A percentile compares a stretch with the other conserved stretches of the same genome.
Evolutionary conservation across 169 alveolate species (phyloP).

Genomic region (Miamiensis avidus): DNA sequence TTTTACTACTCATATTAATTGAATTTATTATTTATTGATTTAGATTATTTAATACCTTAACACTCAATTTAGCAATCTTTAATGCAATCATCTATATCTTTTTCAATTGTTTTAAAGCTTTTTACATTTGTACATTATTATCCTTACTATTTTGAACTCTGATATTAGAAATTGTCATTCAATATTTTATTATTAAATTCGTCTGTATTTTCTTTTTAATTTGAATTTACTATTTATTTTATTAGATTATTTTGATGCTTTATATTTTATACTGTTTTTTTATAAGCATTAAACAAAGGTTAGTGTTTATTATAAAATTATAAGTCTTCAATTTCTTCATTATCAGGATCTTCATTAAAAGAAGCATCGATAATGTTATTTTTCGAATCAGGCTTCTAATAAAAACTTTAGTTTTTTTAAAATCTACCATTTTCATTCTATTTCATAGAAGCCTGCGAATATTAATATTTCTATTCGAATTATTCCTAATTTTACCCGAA

Average conservation of each 20-base stretch:
- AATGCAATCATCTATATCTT: not conserved
- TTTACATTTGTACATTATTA: no score
- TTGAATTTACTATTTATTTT: not conserved
- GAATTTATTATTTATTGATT: not conserved
- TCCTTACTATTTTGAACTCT: not conserved
- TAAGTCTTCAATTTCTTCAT: not conserved
- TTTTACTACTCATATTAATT: not conserved
- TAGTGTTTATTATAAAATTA: not conserved
- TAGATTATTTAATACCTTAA: not conserved
- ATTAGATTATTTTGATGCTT: not conserved
- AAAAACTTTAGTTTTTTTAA: not conserved
- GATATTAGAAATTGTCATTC: not conserved
- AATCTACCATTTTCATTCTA: not conserved
- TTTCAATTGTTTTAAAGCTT: not conserved
- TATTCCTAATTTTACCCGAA: no score
- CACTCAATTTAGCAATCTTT: not conserved
- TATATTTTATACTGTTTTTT: not conserved
- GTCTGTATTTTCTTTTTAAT: no score
- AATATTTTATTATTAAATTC: no score
- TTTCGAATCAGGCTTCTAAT: not conserved
- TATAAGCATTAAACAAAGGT: not conserved
- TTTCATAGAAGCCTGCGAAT: not conserved
- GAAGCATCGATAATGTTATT: not conserved
- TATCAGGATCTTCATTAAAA: no score
- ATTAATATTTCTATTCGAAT: no score